Evolutionary conservation across 768 basidiomycete species (phyloP).

Genomic region (Boletus sensibilis): DNA sequence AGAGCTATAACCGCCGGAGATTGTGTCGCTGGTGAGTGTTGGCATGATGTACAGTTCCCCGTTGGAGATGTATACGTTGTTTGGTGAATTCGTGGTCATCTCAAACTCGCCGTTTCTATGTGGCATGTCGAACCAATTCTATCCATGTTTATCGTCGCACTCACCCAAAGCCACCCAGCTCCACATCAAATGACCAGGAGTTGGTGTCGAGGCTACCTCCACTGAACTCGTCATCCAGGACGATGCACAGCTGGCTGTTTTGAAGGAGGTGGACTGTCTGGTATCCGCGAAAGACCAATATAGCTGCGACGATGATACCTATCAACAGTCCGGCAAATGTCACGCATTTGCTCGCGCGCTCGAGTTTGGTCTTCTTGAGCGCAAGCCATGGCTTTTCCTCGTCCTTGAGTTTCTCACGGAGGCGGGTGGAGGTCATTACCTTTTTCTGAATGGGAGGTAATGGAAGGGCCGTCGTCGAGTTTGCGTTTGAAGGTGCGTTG

Average conservation of each 20-base stretch:
- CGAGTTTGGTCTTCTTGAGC: slow-evolving; percentile 31
- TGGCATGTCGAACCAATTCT: slow-evolving; percentile 6
- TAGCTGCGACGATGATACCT: slow-evolving; percentile 41
- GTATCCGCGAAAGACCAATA: slow-evolving; percentile 48
- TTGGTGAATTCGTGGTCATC: slow-evolving; percentile 44
- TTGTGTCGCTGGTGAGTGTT: slow-evolving; percentile 53
- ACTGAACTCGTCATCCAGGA: slow-evolving; percentile 51
- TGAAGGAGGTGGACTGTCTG: slow-evolving; percentile 37
- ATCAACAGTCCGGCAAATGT: slow-evolving; percentile 42
- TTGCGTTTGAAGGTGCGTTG: slow-evolving; percentile 31
- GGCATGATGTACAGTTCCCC: slow-evolving; percentile 57
- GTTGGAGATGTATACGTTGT: slow-evolving; percentile 47
- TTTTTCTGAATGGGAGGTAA: slow-evolving; percentile 43
- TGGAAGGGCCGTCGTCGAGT: slow-evolving; percentile 33
- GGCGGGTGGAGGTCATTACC: slow-evolving; percentile 44
- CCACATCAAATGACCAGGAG: slow-evolving; percentile 49
- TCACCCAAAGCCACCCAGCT: slow-evolving; percentile 53
- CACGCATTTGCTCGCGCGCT: slow-evolving; percentile 46
- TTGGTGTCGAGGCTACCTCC: slow-evolving; percentile 39
- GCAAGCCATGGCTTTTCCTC: slow-evolving; percentile 49
- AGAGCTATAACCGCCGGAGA: slow-evolving; percentile 35
- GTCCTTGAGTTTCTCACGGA: slow-evolving; percentile 49
- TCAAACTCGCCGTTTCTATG: slow-evolving; percentile 53
- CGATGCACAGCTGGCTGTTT: slow-evolving; percentile 38
- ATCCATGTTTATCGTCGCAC: slow-evolving; percentile 3